A percentile compares a stretch with the other conserved stretches of the same genome.
phyloP scores from a whole-genome alignment of 805 yeast species.

The Yamadazyma tumulicola region DNA sequence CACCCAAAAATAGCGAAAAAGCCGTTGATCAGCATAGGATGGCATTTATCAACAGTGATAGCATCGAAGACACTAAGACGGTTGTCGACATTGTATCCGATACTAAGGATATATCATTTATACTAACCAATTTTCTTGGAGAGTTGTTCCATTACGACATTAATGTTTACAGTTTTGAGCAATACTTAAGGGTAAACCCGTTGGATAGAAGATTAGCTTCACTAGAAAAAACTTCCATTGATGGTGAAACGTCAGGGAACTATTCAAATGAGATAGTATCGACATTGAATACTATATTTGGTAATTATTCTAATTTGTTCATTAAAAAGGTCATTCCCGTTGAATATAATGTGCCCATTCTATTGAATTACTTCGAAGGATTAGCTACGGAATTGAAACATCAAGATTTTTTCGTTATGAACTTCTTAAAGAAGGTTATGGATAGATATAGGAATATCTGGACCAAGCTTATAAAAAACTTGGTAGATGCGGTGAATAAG shows the following conservation, averaged over 20 bases:
- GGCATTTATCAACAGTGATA: conserved; percentile 8
- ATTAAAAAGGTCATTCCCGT: conserved; percentile 34
- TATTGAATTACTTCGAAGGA: conserved; percentile 28
- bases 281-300: conserved; percentile 46
- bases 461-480: conserved; percentile 56
- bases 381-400: conserved; percentile 40
- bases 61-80: conserved; percentile 30
- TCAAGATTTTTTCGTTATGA: conserved; percentile 59
- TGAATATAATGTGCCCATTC: conserved; percentile 31
- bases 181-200: conserved; percentile 26
- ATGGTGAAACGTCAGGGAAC: conserved; percentile 39
- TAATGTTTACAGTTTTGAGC: conserved; percentile 25
- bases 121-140: conserved; percentile 38
- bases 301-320: conserved; percentile 34
- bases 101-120: conserved; percentile 30
- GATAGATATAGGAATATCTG: conserved; percentile 53
- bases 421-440: conserved; percentile 47
- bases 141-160: conserved; percentile 40
- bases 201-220: conserved; percentile 31
- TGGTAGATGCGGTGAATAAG: conserved; percentile 38
- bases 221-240: conserved; percentile 16
- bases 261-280: conserved; percentile 46
- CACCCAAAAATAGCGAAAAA: conserved; percentile 5
- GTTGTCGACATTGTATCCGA: conserved; percentile 35
- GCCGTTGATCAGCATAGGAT: not conserved